Conservation (phyloP, 2,329 filamentous ascomycete species). For the Penicillium sp. region DNA sequence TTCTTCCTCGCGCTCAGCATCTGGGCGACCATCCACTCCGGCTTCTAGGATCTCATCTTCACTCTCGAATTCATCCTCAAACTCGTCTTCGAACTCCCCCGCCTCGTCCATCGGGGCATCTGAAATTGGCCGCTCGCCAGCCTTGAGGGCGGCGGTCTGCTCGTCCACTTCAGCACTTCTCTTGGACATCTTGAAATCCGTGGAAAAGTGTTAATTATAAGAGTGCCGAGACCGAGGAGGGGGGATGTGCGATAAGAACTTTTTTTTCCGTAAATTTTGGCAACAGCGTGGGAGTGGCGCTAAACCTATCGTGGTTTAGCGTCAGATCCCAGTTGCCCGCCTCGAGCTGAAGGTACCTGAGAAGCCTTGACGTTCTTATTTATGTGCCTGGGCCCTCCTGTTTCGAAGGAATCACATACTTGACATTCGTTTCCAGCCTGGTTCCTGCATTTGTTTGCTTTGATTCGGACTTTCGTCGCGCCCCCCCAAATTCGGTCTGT, state of each 20-base stretch:
- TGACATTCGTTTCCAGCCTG: slow-evolving; percentile 5
- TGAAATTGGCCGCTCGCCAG: slow-evolving; percentile 50
- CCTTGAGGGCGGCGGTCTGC: slow-evolving; percentile 51
- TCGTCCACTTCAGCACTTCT: slow-evolving; percentile 48
- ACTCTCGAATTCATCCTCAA: slow-evolving; percentile 92
- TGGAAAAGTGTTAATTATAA: slow-evolving; percentile 4
- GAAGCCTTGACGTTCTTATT: slow-evolving; percentile 1
- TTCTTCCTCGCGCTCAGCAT: slow-evolving; percentile 87
- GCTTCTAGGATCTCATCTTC: slow-evolving; percentile 90
- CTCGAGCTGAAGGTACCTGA: slow-evolving; percentile 13
- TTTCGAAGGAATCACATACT: background rate
- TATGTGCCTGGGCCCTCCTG: slow-evolving; percentile 1
- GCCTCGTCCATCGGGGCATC: slow-evolving; percentile 45
- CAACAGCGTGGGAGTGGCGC: slow-evolving; percentile 14
- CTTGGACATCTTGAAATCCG: slow-evolving; percentile 48
- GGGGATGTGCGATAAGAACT: slow-evolving; percentile 21
- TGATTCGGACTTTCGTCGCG: background rate
- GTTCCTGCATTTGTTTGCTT: slow-evolving; percentile 3
- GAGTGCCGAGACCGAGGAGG: slow-evolving; percentile 11
- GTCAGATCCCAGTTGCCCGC: slow-evolving; percentile 21
- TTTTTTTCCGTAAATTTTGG: slow-evolving; percentile 26
- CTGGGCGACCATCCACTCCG: slow-evolving; percentile 82
- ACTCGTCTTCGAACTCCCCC: slow-evolving; percentile 65
- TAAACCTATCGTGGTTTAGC: slow-evolving; percentile 31
- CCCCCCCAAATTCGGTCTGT: background rate